Base-by-base conservation (phyloP, 306 rosid species). In the Inga oerstediana region DNA sequence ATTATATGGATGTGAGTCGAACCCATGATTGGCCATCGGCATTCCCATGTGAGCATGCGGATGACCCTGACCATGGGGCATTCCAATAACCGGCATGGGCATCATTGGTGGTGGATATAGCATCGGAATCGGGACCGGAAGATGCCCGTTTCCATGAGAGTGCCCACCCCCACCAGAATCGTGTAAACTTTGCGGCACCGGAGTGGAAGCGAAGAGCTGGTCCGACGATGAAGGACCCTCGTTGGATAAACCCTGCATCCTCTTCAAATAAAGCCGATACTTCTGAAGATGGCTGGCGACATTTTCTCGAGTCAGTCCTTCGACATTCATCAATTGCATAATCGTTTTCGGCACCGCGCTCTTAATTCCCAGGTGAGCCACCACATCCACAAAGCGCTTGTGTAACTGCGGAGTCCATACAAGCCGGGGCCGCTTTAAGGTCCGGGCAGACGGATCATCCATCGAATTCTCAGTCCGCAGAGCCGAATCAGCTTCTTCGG, bases 381-480 rank as follows among this genome's bases (percentile, higher is more conserved):
- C 98, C 68, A 94, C 99, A 17, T 97, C 99, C 22, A 97, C 98
- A 65, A 97, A 97, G 34, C 99, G 88, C 83, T 88, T 97, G 86
- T 97, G 99, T 4, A 97, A 84, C 88, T 94, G 97, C 37, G 99
- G 95, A 5, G 95, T 97, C 99, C 99, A 97, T 4, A 94, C 97
- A 8, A 97, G 86, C 54, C 99, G 79, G 9, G 94, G 94, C 64
- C 99, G 89, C 87, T 94, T 93, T 58, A 85, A 72, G 56, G 89
- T 48, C 84, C 89, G 82, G 37, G 76, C 90, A 27, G 93, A 77
- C 4, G 83, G 83, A 69, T 87, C 93, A 7, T 85, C 94, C 59
- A 68, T 71, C 20, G 85, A 81, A 76, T 83, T 86, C 74, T 87
- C 91, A n/a, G 65, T 68, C 43, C 86, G 71, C 68, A 81, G 76